Percentiles rank a stretch among this genome's conserved stretches.
These are phyloP conservation scores for Otatea glauca DNA, from an alignment of 176 grass and related monocot genomes.

Conservation along the genomic window DNA sequence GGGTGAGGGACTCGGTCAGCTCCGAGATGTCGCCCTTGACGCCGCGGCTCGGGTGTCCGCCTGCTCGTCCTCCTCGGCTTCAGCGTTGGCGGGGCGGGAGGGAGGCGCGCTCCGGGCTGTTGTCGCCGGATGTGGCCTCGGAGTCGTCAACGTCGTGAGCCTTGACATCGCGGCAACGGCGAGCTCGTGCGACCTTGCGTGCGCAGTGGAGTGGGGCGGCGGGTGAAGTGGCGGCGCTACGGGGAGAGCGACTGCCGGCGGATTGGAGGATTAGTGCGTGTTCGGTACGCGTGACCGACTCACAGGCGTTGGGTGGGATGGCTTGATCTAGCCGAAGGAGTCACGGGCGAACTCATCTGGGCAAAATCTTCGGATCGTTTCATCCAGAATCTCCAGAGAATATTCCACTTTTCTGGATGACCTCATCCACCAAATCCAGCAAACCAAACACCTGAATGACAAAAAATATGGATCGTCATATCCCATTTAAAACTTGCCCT, in stretches of 20 bases:
- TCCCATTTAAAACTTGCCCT: too few relatives aligned
- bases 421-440: too few relatives aligned
- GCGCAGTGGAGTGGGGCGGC: neutral
- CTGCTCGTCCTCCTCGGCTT: constrained; percentile 49
- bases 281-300: too few relatives aligned
- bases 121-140: constrained; percentile 9
- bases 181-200: neutral
- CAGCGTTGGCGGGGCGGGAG: neutral
- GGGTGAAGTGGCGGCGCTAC: neutral
- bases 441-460: too few relatives aligned
- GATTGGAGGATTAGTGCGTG: neutral
- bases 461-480: too few relatives aligned
- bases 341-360: too few relatives aligned
- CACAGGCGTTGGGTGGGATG: too few relatives aligned
- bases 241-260: constrained; percentile 16
- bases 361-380: too few relatives aligned
- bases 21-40: constrained; percentile 78
- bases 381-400: too few relatives aligned
- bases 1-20: constrained; percentile 73
- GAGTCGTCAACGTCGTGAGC: constrained; percentile 40
- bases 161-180: constrained; percentile 67
- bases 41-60: constrained; percentile 44
- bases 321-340: too few relatives aligned
- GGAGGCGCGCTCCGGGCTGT: constrained; percentile 28
- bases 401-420: too few relatives aligned